Evolutionary conservation across 2,329 filamentous ascomycete genomes (phyloP).

Genomic region (Phialemonium atrogriseum): DNA sequence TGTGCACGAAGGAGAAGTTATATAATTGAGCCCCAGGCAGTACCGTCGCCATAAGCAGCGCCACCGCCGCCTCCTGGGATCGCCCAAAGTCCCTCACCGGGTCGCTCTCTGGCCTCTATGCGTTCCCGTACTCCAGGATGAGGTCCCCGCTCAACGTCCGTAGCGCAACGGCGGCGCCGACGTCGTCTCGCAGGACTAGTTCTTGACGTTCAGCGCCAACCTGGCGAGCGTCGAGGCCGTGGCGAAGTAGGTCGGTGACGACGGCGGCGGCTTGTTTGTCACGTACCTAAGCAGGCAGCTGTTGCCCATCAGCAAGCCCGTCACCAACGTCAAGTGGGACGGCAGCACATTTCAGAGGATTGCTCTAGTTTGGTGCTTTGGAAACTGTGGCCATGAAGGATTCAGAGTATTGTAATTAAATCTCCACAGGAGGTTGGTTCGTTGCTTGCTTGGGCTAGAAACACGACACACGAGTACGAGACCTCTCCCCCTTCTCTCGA

Average conservation of each 20-base stretch:
- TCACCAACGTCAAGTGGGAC: slow-evolving; percentile 30
- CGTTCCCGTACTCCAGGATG: slow-evolving; percentile 84
- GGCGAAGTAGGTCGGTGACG: slow-evolving; percentile 17
- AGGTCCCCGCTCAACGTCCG: no score
- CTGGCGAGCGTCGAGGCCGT: slow-evolving; percentile 18
- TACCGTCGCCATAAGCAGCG: slow-evolving; percentile 54
- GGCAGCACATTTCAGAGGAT: no score
- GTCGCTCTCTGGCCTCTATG: slow-evolving; percentile 60
- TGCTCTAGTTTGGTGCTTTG: no score
- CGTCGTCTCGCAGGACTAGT: slow-evolving; percentile 36
- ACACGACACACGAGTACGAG: no score
- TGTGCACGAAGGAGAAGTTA: slow-evolving; percentile 75
- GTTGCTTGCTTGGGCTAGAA: no score
- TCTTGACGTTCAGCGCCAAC: slow-evolving; percentile 41
- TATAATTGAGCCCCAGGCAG: slow-evolving; percentile 53
- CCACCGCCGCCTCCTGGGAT: slow-evolving; percentile 54
- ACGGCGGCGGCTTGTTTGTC: slow-evolving; percentile 29
- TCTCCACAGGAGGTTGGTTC: no score
- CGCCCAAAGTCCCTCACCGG: slow-evolving; percentile 66
- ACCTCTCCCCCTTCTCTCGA: no score
- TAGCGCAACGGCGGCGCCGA: slow-evolving; percentile 23
- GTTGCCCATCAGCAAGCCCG: slow-evolving; percentile 32
- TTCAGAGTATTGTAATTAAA: no score
- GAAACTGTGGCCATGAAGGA: no score
- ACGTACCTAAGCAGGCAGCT: slow-evolving; percentile 44